Percentiles rank a stretch among this genome's conserved stretches.
These are phyloP conservation scores for Puya raimondii DNA, from an alignment of 176 grass and related monocot genomes.

Conservation along the genomic window DNA sequence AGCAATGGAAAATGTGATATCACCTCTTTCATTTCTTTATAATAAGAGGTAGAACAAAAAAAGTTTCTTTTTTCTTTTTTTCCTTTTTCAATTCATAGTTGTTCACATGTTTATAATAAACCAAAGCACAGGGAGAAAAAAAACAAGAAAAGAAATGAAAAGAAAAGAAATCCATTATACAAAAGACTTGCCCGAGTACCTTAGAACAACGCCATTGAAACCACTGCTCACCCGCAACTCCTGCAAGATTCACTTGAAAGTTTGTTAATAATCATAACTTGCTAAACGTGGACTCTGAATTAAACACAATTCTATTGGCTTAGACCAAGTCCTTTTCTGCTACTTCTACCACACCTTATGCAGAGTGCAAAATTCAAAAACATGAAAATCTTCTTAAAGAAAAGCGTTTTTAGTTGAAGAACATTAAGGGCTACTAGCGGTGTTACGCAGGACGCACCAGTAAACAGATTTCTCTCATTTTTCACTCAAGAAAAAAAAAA, in stretches of 20 bases:
- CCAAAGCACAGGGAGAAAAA: background rate
- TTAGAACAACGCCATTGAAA: slow-evolving; percentile 89
- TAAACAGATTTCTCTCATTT: too few relatives aligned
- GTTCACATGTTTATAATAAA: too few relatives aligned
- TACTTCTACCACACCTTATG: background rate
- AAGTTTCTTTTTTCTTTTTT: too few relatives aligned
- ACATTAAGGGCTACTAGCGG: too few relatives aligned
- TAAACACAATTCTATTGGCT: background rate
- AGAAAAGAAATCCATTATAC: background rate
- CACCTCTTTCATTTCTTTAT: too few relatives aligned
- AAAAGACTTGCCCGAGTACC: slow-evolving; percentile 27
- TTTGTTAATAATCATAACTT: slow-evolving; percentile 11
- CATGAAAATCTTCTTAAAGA: background rate
- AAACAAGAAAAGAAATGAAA: slow-evolving; percentile 14
- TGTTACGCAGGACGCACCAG: too few relatives aligned
- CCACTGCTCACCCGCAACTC: slow-evolving; percentile 78
- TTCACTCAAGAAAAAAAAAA: too few relatives aligned
- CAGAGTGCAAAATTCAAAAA: too few relatives aligned
- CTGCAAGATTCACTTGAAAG: slow-evolving; percentile 35
- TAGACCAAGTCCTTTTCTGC: background rate
- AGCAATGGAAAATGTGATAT: too few relatives aligned
- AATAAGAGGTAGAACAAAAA: too few relatives aligned
- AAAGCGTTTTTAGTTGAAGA: background rate
- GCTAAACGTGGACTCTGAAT: background rate
- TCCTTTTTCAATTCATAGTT: too few relatives aligned